phyloP scores from a whole-genome alignment of 371 early-diverging fungal species.

The Smittium culicis region DNA sequence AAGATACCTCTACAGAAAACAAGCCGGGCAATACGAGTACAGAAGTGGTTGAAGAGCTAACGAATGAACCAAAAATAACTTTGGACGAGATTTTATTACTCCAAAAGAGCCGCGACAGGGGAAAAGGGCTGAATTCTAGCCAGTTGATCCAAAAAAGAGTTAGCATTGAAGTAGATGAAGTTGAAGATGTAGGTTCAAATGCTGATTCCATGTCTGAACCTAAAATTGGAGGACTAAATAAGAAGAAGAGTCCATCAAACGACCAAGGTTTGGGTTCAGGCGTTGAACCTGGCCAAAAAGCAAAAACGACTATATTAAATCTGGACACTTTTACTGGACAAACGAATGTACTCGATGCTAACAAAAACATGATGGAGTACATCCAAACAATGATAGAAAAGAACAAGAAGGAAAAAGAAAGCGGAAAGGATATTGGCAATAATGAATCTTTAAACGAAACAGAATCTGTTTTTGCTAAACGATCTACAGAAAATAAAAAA shows the following conservation, averaged over 20 bases:
- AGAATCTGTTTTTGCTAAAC: too few relatives aligned
- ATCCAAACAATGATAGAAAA: slow-evolving; percentile 45
- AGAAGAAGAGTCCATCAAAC: background rate
- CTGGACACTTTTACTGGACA: slow-evolving; percentile 64
- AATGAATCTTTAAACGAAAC: background rate
- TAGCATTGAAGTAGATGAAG: background rate
- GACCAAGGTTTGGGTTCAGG: slow-evolving; percentile 20
- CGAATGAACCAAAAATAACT: slow-evolving; percentile 8
- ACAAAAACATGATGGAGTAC: slow-evolving; percentile 79
- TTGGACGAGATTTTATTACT: slow-evolving; percentile 4
- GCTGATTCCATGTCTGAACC: background rate
- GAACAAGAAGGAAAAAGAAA: slow-evolving; percentile 32
- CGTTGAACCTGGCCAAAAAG: slow-evolving; percentile 9
- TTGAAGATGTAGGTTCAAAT: background rate
- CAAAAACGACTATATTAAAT: slow-evolving; percentile 31
- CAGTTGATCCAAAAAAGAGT: slow-evolving; percentile 12
- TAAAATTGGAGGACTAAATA: background rate
- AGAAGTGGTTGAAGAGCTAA: slow-evolving; percentile 16
- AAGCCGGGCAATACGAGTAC: background rate
- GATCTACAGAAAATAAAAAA: too few relatives aligned
- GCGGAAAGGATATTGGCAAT: slow-evolving; percentile 23
- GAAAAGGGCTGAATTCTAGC: background rate
- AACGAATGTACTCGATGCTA: slow-evolving; percentile 68
- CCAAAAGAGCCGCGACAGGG: slow-evolving; percentile 8
- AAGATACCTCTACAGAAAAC: background rate